These are phyloP conservation scores for Exophiala calicioides DNA, from an alignment of 2,329 filamentous ascomycete genomes.

Conservation along the genomic window DNA sequence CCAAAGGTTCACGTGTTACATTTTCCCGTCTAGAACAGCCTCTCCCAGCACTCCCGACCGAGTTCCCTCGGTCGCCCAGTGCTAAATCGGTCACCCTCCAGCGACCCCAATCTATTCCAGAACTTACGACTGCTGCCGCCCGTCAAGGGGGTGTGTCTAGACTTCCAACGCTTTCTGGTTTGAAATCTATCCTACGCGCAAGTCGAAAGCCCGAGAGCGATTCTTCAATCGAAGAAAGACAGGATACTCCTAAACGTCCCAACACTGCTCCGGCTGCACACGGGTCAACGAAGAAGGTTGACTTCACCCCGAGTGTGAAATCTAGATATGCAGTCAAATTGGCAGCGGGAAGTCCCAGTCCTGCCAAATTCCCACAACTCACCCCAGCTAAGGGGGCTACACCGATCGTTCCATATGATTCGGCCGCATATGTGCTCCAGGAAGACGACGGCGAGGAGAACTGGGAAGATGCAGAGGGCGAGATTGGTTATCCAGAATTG, in stretches of 20 bases:
- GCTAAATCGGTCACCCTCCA: not conserved
- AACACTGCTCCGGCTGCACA: slow-evolving; percentile 40
- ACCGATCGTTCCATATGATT: slow-evolving; percentile 29
- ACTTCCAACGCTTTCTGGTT: slow-evolving; percentile 53
- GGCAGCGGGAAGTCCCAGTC: slow-evolving; percentile 41
- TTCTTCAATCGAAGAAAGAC: slow-evolving; percentile 43
- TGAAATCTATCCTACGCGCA: slow-evolving; percentile 65
- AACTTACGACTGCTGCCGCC: not conserved
- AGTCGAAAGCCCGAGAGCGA: slow-evolving; percentile 54
- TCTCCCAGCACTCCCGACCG: slow-evolving; percentile 17
- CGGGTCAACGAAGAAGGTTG: slow-evolving; percentile 71
- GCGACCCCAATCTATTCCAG: not conserved
- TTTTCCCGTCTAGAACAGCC: slow-evolving; percentile 3
- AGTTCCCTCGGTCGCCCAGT: not conserved
- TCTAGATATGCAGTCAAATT: slow-evolving; percentile 40
- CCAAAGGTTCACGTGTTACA: not conserved
- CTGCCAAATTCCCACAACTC: slow-evolving; percentile 40
- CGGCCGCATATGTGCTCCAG: slow-evolving; percentile 29
- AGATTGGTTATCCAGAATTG: slow-evolving; percentile 42
- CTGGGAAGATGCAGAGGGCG: slow-evolving; percentile 28
- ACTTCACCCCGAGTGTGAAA: slow-evolving; percentile 74
- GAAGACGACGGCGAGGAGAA: slow-evolving; percentile 28
- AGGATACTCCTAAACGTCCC: slow-evolving; percentile 32
- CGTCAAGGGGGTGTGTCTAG: slow-evolving; percentile 30
- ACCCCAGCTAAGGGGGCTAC: slow-evolving; percentile 19